Evolutionary conservation across 2,329 filamentous ascomycete species (phyloP).

Genomic region (Alternaria conjuncta): DNA sequence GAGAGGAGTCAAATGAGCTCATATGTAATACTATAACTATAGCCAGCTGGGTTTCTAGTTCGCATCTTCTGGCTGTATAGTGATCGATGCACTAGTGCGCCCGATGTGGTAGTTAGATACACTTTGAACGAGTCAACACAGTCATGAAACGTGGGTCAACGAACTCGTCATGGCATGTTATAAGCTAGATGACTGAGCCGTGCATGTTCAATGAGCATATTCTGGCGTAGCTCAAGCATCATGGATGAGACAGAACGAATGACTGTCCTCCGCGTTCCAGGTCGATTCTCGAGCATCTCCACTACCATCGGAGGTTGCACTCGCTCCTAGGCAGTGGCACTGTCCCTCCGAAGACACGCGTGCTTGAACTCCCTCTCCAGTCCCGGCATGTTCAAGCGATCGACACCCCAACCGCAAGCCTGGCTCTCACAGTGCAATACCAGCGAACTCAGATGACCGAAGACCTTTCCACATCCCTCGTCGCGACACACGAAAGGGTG

Average conservation of each 20-base stretch:
- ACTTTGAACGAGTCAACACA: background rate
- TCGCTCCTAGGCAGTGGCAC: background rate
- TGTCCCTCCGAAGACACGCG: conserved; percentile 9
- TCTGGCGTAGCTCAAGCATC: background rate
- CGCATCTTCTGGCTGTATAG: background rate
- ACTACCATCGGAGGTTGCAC: background rate
- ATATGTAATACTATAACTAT: background rate
- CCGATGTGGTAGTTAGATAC: background rate
- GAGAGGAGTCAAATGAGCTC: background rate
- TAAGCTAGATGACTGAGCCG: background rate
- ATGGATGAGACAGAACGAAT: background rate
- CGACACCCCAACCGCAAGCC: conserved; percentile 35
- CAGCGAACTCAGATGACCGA: conserved; percentile 35
- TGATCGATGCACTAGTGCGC: background rate
- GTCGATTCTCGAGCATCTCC: background rate
- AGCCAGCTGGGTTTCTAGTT: background rate
- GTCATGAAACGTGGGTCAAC: background rate
- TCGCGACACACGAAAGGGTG: conserved; percentile 41
- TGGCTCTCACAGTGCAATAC: conserved; percentile 37
- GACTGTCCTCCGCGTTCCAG: background rate
- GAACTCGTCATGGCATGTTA: background rate
- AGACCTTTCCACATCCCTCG: conserved; percentile 30
- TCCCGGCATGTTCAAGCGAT: conserved; percentile 29
- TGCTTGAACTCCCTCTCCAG: conserved; percentile 30
- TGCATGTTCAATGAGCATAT: background rate